A percentile compares a stretch with the other conserved stretches of the same genome.
phyloP scores from a whole-genome alignment of 768 basidiomycete genomes.

The Psilocybe cubensis region DNA sequence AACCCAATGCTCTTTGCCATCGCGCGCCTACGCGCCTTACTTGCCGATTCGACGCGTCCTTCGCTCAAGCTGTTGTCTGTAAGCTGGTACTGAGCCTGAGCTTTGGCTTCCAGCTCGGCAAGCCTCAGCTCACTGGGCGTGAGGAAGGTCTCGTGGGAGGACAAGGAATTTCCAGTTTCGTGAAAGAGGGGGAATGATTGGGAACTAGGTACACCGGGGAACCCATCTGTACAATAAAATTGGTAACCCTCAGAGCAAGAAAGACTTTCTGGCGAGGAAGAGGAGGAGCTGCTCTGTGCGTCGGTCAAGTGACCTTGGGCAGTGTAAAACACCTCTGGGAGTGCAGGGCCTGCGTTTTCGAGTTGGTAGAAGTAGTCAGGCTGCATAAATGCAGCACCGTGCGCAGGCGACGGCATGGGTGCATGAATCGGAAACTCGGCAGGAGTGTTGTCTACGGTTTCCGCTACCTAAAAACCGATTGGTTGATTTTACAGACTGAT shows the following conservation, averaged over 20 bases:
- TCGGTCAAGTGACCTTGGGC: neutral
- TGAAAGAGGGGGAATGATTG: too few species aligned
- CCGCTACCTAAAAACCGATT: too few species aligned
- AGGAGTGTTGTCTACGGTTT: neutral
- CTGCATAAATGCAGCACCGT: slow-evolving; percentile 10
- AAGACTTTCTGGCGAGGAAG: too few species aligned
- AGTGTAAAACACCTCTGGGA: neutral
- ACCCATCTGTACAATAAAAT: too few species aligned
- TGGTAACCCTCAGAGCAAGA: too few species aligned
- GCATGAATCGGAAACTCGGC: slow-evolving; percentile 11
- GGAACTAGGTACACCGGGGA: too few species aligned
- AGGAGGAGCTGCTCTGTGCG: too few species aligned
- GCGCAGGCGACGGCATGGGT: slow-evolving; percentile 17
- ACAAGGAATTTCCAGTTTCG: neutral
- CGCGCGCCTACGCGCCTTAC: slow-evolving; percentile 61
- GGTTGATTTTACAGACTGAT: too few species aligned
- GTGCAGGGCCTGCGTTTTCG: neutral
- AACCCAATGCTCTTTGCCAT: slow-evolving; percentile 61
- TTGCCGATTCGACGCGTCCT: slow-evolving; percentile 44
- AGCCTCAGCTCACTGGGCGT: slow-evolving; percentile 66
- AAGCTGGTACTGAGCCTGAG: neutral
- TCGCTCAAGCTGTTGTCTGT: slow-evolving; percentile 2
- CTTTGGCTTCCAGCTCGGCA: slow-evolving; percentile 39
- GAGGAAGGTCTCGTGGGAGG: slow-evolving; percentile 47
- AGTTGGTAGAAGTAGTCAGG: neutral